Evolutionary conservation across 2,329 filamentous ascomycete genomes (phyloP), one percentile per base, ranked within the genome.

Genomic region (Epichloe coenophiala): DNA sequence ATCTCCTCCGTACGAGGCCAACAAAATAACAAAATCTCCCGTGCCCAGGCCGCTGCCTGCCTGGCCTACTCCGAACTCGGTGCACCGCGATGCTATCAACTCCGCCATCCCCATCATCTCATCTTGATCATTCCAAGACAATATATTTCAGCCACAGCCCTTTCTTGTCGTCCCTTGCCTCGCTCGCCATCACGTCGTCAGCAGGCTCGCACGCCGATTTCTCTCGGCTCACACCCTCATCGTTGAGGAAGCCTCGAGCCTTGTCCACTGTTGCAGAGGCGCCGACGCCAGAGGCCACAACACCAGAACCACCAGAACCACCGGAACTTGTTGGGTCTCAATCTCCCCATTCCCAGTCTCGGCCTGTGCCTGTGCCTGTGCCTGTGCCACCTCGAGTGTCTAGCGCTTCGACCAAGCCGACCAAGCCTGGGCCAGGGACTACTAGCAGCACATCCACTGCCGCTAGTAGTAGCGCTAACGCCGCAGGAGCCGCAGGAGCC

Each of bases 231-330:
- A 41, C 42, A 27, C 37, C n/a, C 36, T 19, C 51, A 27, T 45
- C 42, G 8, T 4, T n/a, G 1, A 39, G 51, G 17, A 41, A 38
- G 21, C 41, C 17, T 3, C 47, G 50, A 9, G 38, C 12, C 31
- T 23, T 52, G 31, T 49, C 42, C 33, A 47, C 47, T 7, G 46
- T 52, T 39, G 36, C 27, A 6, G 50, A 52, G 36, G 37, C 41
- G 40, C 41, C 46, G 4, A 23, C 40, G 45, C n/a, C 45, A 6
- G 31, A 21, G 45, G 33, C 50, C 19, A 43, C 46, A 7, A 36
- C 40, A 33, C 45, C 45, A 3, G 38, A 31, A 31, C 48, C 23
- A 7, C 6, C 23, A 6, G 23, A 27, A 2, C 23, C 40, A 33
- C 41, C 45, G 2, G 37, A 31, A 31, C 41, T 38, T 33, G 49